Evolutionary conservation across 306 rosid genomes (phyloP).

Genomic region (Herpetospermum pedunculosum): DNA sequence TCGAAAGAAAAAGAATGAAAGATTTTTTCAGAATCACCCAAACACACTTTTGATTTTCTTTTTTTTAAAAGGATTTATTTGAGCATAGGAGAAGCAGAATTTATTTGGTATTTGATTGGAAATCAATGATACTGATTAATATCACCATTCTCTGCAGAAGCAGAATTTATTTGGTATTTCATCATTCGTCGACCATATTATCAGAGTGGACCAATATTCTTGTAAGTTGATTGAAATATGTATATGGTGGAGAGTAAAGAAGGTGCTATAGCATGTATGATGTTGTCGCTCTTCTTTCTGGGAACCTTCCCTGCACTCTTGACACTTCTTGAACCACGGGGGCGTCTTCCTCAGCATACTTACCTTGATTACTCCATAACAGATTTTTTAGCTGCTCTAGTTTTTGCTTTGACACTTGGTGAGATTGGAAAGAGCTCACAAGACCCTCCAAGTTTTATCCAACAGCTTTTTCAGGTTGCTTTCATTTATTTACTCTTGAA

Average conservation of each 20-base stretch:
- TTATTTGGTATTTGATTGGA: no score
- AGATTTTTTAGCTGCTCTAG: slow-evolving; percentile 65
- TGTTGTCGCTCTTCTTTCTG: slow-evolving; percentile 44
- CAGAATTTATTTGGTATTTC: neutral
- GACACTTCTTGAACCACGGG: slow-evolving; percentile 63
- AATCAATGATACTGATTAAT: neutral
- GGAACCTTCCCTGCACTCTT: slow-evolving; percentile 87
- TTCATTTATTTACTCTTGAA: neutral
- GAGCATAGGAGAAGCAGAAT: no score
- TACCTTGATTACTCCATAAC: slow-evolving; percentile 81
- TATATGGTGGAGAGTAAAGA: slow-evolving; percentile 73
- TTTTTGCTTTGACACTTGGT: slow-evolving; percentile 78
- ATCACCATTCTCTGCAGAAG: neutral
- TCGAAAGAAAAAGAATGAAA: no score
- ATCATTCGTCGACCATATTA: neutral
- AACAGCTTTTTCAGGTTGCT: slow-evolving; percentile 61
- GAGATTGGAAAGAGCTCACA: slow-evolving; percentile 50
- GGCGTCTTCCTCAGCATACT: slow-evolving; percentile 93
- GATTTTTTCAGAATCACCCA: no score
- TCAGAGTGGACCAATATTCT: neutral
- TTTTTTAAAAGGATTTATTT: no score
- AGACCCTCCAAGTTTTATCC: slow-evolving; percentile 35
- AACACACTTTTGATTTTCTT: no score
- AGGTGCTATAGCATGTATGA: slow-evolving; percentile 83
- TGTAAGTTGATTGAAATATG: slow-evolving; percentile 37